phyloP scores from a whole-genome alignment of 148 eudicot genomes.

The Silene conica region DNA sequence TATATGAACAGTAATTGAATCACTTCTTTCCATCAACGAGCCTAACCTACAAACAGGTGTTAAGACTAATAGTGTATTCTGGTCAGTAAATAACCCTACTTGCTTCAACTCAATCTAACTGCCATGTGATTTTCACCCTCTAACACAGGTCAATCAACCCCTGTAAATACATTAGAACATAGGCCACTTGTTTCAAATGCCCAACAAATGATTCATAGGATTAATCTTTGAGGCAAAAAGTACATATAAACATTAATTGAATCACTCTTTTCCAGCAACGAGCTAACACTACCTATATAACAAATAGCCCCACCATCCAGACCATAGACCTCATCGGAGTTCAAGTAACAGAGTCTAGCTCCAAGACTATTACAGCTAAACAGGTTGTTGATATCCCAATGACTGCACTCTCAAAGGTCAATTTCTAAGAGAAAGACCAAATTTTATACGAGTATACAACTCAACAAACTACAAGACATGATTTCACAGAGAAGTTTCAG shows the following conservation, averaged over 20 bases:
- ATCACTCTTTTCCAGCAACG: neutral
- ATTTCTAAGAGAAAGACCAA: neutral
- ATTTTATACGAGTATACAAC: neutral
- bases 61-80: neutral
- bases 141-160: neutral
- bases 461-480: neutral
- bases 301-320: neutral
- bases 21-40: neutral
- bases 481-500: neutral
- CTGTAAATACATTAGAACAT: neutral
- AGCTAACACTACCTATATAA: neutral
- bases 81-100: conserved; percentile 1
- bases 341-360: neutral
- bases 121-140: neutral
- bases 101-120: neutral
- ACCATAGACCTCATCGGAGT: neutral
- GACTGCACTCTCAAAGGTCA: neutral
- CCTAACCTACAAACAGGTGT: neutral
- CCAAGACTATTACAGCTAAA: neutral
- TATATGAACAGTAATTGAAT: neutral
- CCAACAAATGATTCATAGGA: neutral
- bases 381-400: neutral
- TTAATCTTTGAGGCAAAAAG: neutral
- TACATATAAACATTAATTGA: neutral
- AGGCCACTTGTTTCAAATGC: neutral